Evolutionary conservation across 495 filamentous ascomycete genomes (phyloP).

Genomic region (Aspergillus cavernicola): DNA sequence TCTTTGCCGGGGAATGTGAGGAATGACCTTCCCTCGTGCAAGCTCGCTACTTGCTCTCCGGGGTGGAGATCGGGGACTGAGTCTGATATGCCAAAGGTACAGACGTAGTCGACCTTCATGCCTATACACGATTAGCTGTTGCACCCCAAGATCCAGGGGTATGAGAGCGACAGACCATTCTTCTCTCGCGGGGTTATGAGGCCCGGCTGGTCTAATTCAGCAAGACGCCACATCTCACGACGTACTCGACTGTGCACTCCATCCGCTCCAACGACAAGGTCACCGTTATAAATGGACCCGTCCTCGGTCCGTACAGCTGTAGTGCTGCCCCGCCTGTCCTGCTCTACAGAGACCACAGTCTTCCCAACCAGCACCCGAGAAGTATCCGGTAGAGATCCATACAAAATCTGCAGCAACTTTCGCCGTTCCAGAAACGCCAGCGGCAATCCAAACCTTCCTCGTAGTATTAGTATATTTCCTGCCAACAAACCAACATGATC

Average conservation of each 20-base stretch:
- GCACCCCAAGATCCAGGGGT: constrained; percentile 10
- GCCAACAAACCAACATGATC: not conserved
- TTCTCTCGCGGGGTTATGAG: constrained; percentile 16
- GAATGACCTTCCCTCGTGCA: constrained; percentile 8
- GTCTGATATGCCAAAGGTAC: constrained; percentile 21
- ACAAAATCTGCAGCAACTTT: constrained; percentile 25
- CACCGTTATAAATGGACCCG: constrained; percentile 24
- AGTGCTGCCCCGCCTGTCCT: not conserved
- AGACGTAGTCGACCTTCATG: constrained; percentile 14
- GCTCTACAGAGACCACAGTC: constrained; percentile 15
- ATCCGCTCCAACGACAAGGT: constrained; percentile 45
- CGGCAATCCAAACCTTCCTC: constrained; percentile 16
- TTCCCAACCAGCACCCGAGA: constrained; percentile 8
- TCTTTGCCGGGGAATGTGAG: constrained; percentile 17
- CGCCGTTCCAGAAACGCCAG: constrained; percentile 31
- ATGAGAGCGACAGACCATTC: constrained; percentile 11
- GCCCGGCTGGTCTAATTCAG: constrained; percentile 24
- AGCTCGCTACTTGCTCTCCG: constrained; percentile 15
- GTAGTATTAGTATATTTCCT: not conserved
- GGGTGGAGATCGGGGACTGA: constrained; percentile 6
- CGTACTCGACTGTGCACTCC: constrained; percentile 44
- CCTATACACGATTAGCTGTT: constrained; percentile 1
- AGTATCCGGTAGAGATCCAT: constrained; percentile 11
- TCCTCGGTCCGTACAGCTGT: constrained; percentile 9
- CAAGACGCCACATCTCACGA: constrained; percentile 27